phyloP scores from a whole-genome alignment of 371 early-diverging fungal species.

The Saksenaea oblongispora region DNA sequence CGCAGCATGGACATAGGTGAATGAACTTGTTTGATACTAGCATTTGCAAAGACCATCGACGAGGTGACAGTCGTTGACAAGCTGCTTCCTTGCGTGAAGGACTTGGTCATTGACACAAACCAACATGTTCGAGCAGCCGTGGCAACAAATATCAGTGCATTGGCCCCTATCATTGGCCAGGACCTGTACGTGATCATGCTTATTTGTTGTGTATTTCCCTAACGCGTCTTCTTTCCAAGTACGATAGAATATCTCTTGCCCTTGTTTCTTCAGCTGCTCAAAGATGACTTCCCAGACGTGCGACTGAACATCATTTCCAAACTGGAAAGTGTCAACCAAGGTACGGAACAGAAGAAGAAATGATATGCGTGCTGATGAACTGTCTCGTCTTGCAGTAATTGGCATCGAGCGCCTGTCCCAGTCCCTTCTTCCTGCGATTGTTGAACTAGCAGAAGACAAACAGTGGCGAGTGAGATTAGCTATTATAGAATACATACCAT shows the following conservation, averaged over 20 bases:
- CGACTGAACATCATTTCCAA: conserved; percentile 97
- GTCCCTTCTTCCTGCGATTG: conserved; percentile 95
- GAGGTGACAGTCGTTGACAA: conserved; percentile 77
- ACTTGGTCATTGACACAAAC: conserved; percentile 91
- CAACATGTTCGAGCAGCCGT: conserved; percentile 96
- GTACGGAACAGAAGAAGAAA: conserved; percentile 26
- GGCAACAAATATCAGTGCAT: conserved; percentile 91
- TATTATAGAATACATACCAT: conserved; percentile 97
- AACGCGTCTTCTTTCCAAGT: conserved; percentile 24
- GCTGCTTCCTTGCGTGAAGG: conserved; percentile 89
- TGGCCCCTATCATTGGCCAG: conserved; percentile 94
- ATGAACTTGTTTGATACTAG: conserved; percentile 12
- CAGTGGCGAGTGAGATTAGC: conserved; percentile 99
- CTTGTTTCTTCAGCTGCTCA: conserved; percentile 91
- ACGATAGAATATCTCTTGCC: conserved; percentile 95
- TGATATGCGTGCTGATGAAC: not conserved
- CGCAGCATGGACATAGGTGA: not conserved
- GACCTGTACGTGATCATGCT: conserved; percentile 62
- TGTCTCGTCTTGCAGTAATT: conserved; percentile 65
- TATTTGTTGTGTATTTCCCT: not conserved
- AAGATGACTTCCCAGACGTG: conserved; percentile 97
- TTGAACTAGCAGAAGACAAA: conserved; percentile 97
- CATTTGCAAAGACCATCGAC: conserved; percentile 79
- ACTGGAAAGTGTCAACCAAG: conserved; percentile 90
- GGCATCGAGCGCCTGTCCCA: conserved; percentile 97